Evolutionary conservation across 2,329 filamentous ascomycete genomes (phyloP), one percentile per base, ranked within the genome.

Genomic region (Clonostachys rosea): DNA sequence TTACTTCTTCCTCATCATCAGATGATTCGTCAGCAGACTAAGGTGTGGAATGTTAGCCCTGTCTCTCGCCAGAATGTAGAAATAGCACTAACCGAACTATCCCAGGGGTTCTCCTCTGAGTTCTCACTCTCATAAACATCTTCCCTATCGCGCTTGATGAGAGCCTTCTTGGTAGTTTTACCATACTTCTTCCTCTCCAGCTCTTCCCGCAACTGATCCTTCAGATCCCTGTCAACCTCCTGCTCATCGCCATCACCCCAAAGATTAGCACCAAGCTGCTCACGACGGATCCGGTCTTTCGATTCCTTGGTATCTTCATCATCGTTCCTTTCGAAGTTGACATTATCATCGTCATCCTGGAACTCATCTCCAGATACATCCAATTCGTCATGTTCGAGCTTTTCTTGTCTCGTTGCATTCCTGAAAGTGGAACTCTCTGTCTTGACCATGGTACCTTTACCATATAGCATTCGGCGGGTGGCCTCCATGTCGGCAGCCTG

Each of bases 241-340:
- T 81, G 71, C 58, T 95, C 87, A 55, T 86, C 77, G 35, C 75
- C 81, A 12, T 82, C 76, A 41, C 81, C 81, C 56, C 95, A 96
- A 3, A 94, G 73, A 58, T 95, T 95, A 9, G 92, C 92, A 45
- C 84, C 83, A n/a, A 95, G 75, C 64, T 95, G 91, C 58, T 91
- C 87, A 48, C 85, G 81, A 54, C 87, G 89, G 54, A 91, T 84
- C 45, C 85, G 75, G 13, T 85, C 83, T 52, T 86, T 84, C 1
- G 86, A 76, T 16, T 87, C 81, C 58, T 89, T 90, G 13, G 77
- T 69, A 44, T 91, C 88, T 50, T 95, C 90, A 44, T 91, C 83
- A 45, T 94, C 88, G 14, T 74, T 75, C 55, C 94, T 75, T 55
- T 94, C 89, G 45, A 90, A 79, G 40, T 86, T 79, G 3, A 83